Base-by-base conservation (phyloP, 345 rosid species). In the Gynandropsis gynandra region DNA sequence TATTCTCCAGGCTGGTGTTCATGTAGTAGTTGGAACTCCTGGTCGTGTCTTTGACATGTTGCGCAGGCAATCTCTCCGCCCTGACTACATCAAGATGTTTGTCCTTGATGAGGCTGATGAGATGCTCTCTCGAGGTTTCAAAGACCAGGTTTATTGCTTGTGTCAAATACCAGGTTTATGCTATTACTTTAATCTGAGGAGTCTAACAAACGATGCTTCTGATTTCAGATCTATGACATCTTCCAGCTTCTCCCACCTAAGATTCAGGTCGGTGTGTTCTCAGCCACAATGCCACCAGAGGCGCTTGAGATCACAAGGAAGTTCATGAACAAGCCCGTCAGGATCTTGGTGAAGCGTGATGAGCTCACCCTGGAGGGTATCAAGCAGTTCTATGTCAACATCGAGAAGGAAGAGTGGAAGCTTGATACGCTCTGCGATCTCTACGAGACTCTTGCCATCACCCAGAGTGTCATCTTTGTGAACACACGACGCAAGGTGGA, bases 21-120 rank as follows among this genome's bases (percentile, higher is more conserved):
- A 83, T 54, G 92, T 80, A 24, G 87, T 83, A 34, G 92, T 83
- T 45, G 92, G 92, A 29, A 83, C 90, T 10, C 90, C 90, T 50
- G 90, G 87, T 8, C 87, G 90, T 59, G 90, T 82, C 36, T 83
- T 80, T 66, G 92, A 83, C 80, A 83, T 83, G 92, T 65, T 83
- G 63, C 66, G 82, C 59, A 76, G 92, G 34, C 92, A 83, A 37
- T 83, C 87, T 15, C 84, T 83, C 20, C 81, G 80, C 18, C 80
- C 87, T 12, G 90, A 83, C 54, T 0, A 55, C 55, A 83, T 83
- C 50, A 77, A 61, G 75, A 82, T 82, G 74, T 82, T 82, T 69
- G 83, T 79, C 17, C 68, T 82, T 65, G 90, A 82, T 59, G 90
- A 82, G 62, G 90, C 90, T 39, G 90, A 83, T 68, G 90, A 83